Conservation (phyloP, 768 basidiomycete genomes). For the Coprinopsis marcescibilis region DNA sequence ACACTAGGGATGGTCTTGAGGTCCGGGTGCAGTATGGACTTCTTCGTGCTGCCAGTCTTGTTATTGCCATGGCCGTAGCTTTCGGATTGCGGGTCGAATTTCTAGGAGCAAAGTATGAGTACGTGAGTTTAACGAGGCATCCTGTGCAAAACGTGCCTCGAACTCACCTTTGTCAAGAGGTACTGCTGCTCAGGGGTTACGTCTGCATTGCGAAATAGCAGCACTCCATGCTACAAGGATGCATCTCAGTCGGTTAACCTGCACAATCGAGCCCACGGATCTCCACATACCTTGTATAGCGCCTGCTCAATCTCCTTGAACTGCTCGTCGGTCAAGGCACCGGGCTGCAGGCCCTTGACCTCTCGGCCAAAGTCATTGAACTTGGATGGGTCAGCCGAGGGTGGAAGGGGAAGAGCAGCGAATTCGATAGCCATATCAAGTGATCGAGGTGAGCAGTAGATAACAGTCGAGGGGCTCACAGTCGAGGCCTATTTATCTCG, state of each 20-base stretch:
- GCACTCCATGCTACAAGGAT: conserved; percentile 49
- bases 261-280: background rate
- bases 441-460: background rate
- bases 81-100: conserved; percentile 54
- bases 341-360: conserved; percentile 67
- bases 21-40: conserved; percentile 79
- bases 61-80: conserved; percentile 84
- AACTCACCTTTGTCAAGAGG: conserved; percentile 66
- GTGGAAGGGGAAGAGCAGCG: conserved; percentile 58
- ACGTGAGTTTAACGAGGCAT: background rate
- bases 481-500: conserved; percentile 12
- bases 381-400: conserved; percentile 59
- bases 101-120: background rate
- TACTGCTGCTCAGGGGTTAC: conserved; percentile 81
- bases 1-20: conserved; percentile 83
- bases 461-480: background rate
- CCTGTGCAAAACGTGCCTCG: background rate
- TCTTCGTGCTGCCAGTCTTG: conserved; percentile 62
- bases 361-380: conserved; percentile 69
- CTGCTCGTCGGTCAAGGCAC: conserved; percentile 49
- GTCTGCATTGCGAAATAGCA: conserved; percentile 66
- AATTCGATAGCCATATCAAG: conserved; percentile 64
- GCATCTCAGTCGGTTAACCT: background rate
- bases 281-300: conserved; percentile 66
- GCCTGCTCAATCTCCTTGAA: conserved; percentile 60